Evolutionary conservation across 1,284 basidiomycete genomes (phyloP).

Genomic region (Trametes polyzona): DNA sequence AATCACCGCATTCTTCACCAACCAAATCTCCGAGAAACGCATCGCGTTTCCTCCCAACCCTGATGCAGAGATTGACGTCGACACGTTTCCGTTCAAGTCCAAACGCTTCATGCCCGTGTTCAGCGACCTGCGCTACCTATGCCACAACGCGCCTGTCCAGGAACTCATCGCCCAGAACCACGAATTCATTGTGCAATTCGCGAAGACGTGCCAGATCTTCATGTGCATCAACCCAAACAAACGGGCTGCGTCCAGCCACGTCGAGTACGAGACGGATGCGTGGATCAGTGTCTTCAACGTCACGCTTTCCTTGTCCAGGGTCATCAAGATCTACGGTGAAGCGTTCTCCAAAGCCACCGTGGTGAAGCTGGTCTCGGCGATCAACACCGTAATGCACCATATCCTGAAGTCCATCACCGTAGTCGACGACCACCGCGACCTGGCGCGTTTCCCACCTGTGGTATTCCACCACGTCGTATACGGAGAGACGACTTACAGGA

Average conservation of each 20-base stretch:
- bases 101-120: constrained; percentile 94
- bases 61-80: constrained; percentile 68
- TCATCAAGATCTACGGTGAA: constrained; percentile 88
- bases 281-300: constrained; percentile 96
- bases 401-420: constrained; percentile 77
- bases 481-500: constrained; percentile 58
- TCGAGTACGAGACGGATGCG: constrained; percentile 93
- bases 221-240: constrained; percentile 91
- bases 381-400: constrained; percentile 71
- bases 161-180: constrained; percentile 70
- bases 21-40: constrained; percentile 73
- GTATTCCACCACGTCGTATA: constrained; percentile 69
- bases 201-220: constrained; percentile 81
- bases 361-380: constrained; percentile 67
- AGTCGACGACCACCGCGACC: constrained; percentile 66
- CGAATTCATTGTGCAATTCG: constrained; percentile 61
- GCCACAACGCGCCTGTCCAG: constrained; percentile 78
- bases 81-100: constrained; percentile 85
- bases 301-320: constrained; percentile 83
- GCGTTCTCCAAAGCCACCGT: constrained; percentile 66
- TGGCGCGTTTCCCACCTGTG: constrained; percentile 62
- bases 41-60: constrained; percentile 57
- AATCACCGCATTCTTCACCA: constrained; percentile 88
- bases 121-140: constrained; percentile 80
- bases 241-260: constrained; percentile 79